Evolutionary conservation across 306 rosid species (phyloP).

Genomic region (Argentina anserina): DNA sequence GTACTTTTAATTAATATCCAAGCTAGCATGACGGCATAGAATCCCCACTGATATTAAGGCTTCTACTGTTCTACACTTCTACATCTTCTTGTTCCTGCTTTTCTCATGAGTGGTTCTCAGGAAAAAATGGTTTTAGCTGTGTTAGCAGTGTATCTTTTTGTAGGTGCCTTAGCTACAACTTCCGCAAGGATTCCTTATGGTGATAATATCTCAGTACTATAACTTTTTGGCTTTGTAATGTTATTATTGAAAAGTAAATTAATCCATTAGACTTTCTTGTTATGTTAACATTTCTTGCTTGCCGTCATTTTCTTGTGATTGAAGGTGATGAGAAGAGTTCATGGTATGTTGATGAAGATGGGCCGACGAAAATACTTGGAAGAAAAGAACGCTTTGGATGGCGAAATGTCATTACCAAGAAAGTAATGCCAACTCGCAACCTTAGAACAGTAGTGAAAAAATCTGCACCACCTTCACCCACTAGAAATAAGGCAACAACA

Average conservation of each 20-base stretch:
- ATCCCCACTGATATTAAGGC: background rate
- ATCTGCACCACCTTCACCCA: conserved; percentile 7
- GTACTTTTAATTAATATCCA: background rate
- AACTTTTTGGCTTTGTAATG: background rate
- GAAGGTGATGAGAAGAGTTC: conserved; percentile 12
- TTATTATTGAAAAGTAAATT: too few relatives aligned
- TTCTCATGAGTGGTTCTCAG: background rate
- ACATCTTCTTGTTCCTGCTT: background rate
- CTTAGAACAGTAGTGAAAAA: background rate
- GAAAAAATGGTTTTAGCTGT: conserved; percentile 9
- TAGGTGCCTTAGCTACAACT: background rate
- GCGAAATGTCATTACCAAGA: background rate
- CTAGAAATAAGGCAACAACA: background rate
- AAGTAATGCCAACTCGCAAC: conserved; percentile 4
- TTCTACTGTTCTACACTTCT: background rate
- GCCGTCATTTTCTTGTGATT: background rate
- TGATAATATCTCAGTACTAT: background rate
- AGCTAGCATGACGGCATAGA: background rate
- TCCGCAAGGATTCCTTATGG: conserved; percentile 1
- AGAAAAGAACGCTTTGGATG: conserved; percentile 3
- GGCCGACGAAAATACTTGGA: background rate
- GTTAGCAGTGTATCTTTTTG: background rate
- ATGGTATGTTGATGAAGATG: background rate
- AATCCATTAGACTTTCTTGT: background rate
- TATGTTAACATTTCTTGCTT: background rate